Conservation (phyloP, 2,329 filamentous ascomycete species). For the Fusarium humuli region DNA sequence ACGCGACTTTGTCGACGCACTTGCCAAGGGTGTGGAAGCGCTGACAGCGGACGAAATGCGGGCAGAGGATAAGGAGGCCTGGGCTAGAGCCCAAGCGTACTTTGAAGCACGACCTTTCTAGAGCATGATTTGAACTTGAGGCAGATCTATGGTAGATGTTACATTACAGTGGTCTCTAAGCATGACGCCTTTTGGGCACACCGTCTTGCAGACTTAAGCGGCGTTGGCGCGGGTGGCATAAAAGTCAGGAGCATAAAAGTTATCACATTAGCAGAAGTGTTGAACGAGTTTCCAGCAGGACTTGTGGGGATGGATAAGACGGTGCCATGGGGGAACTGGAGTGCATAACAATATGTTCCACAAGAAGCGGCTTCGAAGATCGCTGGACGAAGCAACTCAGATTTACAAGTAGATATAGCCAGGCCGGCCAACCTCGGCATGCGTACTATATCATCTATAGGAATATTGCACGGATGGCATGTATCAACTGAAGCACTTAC, state of each 20-base stretch:
- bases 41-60: constrained; percentile 62
- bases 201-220: constrained; percentile 41
- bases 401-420: constrained; percentile 19
- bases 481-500: neutral
- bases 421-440: constrained; percentile 15
- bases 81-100: constrained; percentile 67
- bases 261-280: constrained; percentile 39
- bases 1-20: constrained; percentile 68
- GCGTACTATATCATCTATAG: constrained; percentile 24
- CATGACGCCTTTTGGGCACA: constrained; percentile 40
- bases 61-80: constrained; percentile 60
- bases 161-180: constrained; percentile 37
- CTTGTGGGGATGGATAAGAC: constrained; percentile 36
- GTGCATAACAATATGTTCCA: constrained; percentile 9
- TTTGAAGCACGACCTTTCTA: constrained; percentile 59
- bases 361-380: constrained; percentile 8
- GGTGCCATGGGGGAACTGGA: neutral
- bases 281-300: constrained; percentile 34
- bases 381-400: constrained; percentile 14
- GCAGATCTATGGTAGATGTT: constrained; percentile 36
- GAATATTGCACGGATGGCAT: constrained; percentile 13
- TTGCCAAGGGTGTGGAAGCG: constrained; percentile 68
- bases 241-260: constrained; percentile 42
- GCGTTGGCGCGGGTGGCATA: constrained; percentile 46
- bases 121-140: constrained; percentile 19